Base-by-base conservation (phyloP, 352 stramenopile genomes). In the Phytophthora aleatoria region DNA sequence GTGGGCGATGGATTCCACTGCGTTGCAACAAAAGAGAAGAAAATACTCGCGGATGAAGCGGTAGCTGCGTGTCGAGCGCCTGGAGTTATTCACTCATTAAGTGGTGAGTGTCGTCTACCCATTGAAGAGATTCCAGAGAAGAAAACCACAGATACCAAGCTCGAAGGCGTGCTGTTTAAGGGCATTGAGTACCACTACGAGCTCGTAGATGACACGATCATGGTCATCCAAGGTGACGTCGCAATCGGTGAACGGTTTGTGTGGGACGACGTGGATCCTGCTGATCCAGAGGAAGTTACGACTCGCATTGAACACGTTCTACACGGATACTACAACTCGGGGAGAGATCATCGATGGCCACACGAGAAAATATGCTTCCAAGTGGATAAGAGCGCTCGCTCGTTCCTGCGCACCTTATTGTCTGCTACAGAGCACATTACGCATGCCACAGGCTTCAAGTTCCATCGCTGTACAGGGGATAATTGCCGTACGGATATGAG, bases 151-250 rank as follows among this genome's bases (percentile, higher is more conserved):
- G 53, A 27, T 2, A 11, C 16, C 1, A 56, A 54, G n/a, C 51
- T 36, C 10, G 76, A 79, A 56, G 50, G 65, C 2, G 79, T 92
- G 24, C 39, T 90, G 39, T 88, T 92, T 52, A 87, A 87, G 16
- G 86, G 86, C 28, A 87, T 93, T 44, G 86, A 95, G 71, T 91
- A 92, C 58, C 80, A 90, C 68, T 92, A 90, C 50, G 85, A 92
- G 28, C 69, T 92, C 28, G 74, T 81, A 0, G 84, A 95, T 45
- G 77, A 87, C 57, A 76, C 77, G 49, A 73, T 91, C 35, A 87
- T 95, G 79, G 50, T 95, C 24, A 88, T 90, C 44, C 86, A 95
- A 50, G 84, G 84, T 43, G 85, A 94, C 47, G 68, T 92, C 24
- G 84, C 86, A 12, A 91, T 92, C 52, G 84, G 84, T 24, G 71